Base-by-base conservation (phyloP, 2,329 filamentous ascomycete species). In the Endocalyx cinctus region DNA sequence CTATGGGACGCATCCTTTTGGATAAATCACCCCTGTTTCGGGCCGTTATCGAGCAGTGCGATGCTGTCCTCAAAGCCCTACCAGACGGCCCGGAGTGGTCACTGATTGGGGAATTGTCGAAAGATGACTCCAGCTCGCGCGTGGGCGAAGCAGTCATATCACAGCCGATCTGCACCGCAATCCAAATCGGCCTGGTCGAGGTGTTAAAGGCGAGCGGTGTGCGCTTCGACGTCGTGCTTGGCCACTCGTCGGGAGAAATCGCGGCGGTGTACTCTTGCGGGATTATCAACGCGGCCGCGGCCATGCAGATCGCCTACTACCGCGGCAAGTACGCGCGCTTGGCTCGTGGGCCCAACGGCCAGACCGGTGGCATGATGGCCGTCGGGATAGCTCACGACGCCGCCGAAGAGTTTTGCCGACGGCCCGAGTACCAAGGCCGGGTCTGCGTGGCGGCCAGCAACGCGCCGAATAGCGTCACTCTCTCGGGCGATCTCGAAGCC, bases 211-310 rank as follows among this genome's bases (percentile, higher is more conserved):
- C 45, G 0, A 55, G 55, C 8, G 60, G 59, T 2, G 35, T 70
- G 14, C 28, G 31, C 1, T 57, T 63, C 7, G 25, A 38, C 4
- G 54, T 51, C 2, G 63, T 67, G 0, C 54, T 68, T 5, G 68
- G 20, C 20, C 20, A 23, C n/a, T 23, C 20, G 8, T 23, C 20
- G 8, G 20, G 20, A 23, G 20, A 23, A 23, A 23, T 23, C 8
- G 20, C 20, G 8, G 20, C 20, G n/a, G 20, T n/a, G n/a, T 23
- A 23, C 20, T 8, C 20, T n/a, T 8, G 8, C 20, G 20, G 20
- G 8, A 8, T 8, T n/a, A 8, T 23, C 20, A 8, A 8, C 8
- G 8, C n/a, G n/a, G 20, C 8, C 8, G 43, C 52, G 11, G 58
- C 57, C 7, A 47, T 62, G 17, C 43, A 43, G 4, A 41, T 54